Evolutionary conservation across 352 stramenopile genomes (phyloP), one percentile per base, ranked within the genome.

Genomic region (Pythium monospermum): DNA sequence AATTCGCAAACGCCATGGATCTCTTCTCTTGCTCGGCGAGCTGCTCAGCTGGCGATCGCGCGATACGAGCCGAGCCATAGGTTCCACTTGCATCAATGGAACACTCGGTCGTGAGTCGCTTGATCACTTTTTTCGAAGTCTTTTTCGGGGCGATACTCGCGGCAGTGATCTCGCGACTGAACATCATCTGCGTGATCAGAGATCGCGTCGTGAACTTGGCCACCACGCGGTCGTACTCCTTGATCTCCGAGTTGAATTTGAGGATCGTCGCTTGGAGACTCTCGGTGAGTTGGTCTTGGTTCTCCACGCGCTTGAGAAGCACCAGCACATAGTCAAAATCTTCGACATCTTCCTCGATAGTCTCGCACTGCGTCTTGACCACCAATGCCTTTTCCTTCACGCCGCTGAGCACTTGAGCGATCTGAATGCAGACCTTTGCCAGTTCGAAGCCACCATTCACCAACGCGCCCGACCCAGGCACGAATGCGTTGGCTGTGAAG

Each of bases 161-260:
- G 15, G 2, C 31, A 1, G 5, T 25, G 4, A 54, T 19, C 15
- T 46, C 21, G 2, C 19, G 21, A 6, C 36, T 33, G n/a, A 23
- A 46, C 2, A 46, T 0, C 13, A 46, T 18, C 47, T 54, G 47
- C 35, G 44, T 54, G 13, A 46, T 21, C 6, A 46, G 23, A 12
- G 18, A 38, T 23, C 11, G n/a, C 4, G 6, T 21, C 6, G 37
- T 38, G 19, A 54, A 46, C 25, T 46, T 54, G 33, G 7, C 13
- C 8, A 46, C 36, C 35, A 46, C 47, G 25, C 36, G 47, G 15
- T 54, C n/a, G 36, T 54, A 54, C n/a, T 54, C 37, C 4, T 30
- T 10, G 0, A 54, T 36, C 5, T 21, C 16, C 0, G 12, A 23
- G 3, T 54, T 2, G 36, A 46, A 54, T 5, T 28, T 4, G 8